A percentile compares a stretch with the other conserved stretches of the same genome.
phyloP scores from a whole-genome alignment of 768 basidiomycete species.

The Termitomyces sp. region DNA sequence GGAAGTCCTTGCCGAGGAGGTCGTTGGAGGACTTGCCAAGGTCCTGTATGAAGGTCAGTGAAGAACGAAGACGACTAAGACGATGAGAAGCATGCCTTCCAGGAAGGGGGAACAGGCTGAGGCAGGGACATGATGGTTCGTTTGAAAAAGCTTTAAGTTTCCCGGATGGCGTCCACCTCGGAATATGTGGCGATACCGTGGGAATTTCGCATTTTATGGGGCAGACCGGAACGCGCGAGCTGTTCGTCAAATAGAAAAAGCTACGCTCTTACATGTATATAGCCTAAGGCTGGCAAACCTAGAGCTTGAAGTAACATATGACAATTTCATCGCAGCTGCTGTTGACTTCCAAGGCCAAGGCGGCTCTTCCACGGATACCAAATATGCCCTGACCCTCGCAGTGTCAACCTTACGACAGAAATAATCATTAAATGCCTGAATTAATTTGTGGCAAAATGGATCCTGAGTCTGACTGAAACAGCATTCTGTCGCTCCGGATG shows the following conservation, averaged over 20 bases:
- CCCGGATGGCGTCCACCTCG: conserved; percentile 4
- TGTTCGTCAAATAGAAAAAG: too few species aligned
- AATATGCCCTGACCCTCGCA: too few species aligned
- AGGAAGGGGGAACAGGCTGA: conserved; percentile 94
- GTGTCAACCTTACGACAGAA: too few species aligned
- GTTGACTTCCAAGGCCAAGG: too few species aligned
- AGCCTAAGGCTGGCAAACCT: too few species aligned
- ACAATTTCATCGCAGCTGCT: too few species aligned
- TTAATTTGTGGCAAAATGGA: neutral
- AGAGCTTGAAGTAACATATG: too few species aligned
- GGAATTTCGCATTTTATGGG: conserved; percentile 14
- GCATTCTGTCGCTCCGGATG: too few species aligned
- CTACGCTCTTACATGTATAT: neutral
- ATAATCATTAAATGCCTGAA: too few species aligned
- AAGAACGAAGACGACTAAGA: neutral
- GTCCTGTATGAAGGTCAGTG: conserved; percentile 45
- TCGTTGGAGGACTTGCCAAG: conserved; percentile 97
- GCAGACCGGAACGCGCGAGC: conserved; percentile 4
- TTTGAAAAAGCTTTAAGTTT: conserved; percentile 12
- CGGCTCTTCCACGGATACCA: too few species aligned
- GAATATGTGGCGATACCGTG: conserved; percentile 18
- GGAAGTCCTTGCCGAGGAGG: conserved; percentile 90
- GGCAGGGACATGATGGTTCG: conserved; percentile 71
- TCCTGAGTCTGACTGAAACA: neutral
- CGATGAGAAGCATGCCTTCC: conserved; percentile 63